Evolutionary conservation across 1,139 yeast species (phyloP).

Genomic region (Hansenula sp.): DNA sequence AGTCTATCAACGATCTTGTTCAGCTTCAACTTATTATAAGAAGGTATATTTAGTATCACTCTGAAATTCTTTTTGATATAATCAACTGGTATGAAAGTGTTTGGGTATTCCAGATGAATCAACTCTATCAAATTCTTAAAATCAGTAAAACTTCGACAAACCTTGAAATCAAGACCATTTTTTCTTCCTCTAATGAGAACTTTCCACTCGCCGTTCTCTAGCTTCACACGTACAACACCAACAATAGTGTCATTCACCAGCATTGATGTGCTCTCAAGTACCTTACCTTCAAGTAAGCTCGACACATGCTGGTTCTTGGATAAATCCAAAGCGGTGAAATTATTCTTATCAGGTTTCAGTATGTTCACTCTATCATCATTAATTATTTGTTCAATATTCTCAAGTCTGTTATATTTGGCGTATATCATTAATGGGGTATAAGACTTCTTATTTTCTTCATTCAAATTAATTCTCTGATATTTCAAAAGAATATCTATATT

Average conservation of each 20-base stretch:
- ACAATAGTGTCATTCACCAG: conserved; percentile 22
- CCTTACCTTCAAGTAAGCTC: conserved; percentile 37
- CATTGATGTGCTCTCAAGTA: conserved; percentile 29
- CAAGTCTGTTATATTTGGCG: conserved; percentile 64
- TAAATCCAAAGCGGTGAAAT: conserved; percentile 48
- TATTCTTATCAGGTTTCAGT: conserved; percentile 38
- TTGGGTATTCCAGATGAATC: conserved; percentile 34
- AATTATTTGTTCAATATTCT: conserved; percentile 49
- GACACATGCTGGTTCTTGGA: conserved; percentile 46
- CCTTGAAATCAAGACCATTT: conserved; percentile 10
- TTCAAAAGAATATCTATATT: conserved; percentile 40
- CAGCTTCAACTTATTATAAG: conserved; percentile 31
- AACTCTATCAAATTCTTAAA: conserved; percentile 33
- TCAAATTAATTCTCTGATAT: conserved; percentile 47
- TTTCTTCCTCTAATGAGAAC: conserved; percentile 21
- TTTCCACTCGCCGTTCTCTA: conserved; percentile 25
- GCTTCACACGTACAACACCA: conserved; percentile 33
- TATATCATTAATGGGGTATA: conserved; percentile 70
- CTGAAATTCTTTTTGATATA: conserved; percentile 26
- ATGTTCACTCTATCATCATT: conserved; percentile 43
- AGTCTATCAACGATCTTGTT: conserved; percentile 47
- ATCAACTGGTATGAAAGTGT: conserved; percentile 36
- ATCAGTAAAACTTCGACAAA: conserved; percentile 31
- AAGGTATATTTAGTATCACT: conserved; percentile 24
- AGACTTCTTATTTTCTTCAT: conserved; percentile 55